Percentiles rank a stretch among this genome's conserved stretches.
These are phyloP conservation scores for Microstegium vimineum DNA, from an alignment of 176 grass and related monocot genomes.

Conservation along the genomic window DNA sequence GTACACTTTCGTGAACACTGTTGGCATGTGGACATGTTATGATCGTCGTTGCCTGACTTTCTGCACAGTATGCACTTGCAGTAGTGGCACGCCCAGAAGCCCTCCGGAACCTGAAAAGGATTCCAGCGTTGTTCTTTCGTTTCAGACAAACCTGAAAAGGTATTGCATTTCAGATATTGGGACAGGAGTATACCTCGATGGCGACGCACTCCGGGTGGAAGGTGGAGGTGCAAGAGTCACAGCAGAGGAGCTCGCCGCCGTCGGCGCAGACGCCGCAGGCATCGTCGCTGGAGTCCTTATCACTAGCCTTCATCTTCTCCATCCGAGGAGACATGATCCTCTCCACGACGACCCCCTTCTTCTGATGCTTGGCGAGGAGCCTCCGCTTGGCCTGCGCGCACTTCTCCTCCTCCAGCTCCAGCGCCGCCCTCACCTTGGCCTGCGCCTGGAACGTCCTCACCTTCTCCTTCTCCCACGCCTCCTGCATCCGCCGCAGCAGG, in stretches of 20 bases:
- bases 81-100: constrained; percentile 68
- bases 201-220: constrained; percentile 72
- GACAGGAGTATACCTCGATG: constrained; percentile 37
- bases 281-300: constrained; percentile 62
- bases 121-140: neutral
- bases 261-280: constrained; percentile 78
- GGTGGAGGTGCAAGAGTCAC: constrained; percentile 39
- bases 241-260: constrained; percentile 48
- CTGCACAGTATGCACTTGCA: constrained; percentile 69
- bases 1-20: constrained; percentile 62
- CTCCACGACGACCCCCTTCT: neutral
- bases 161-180: too few relatives aligned
- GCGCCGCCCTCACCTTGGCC: neutral
- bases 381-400: constrained; percentile 5
- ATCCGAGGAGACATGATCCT: neutral
- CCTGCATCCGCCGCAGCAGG: constrained; percentile 39
- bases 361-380: constrained; percentile 8
- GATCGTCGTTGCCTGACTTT: too few relatives aligned
- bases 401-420: constrained; percentile 21
- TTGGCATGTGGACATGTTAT: too few relatives aligned
- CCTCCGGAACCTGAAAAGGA: constrained; percentile 39
- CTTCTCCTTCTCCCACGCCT: constrained; percentile 44
- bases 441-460: neutral
- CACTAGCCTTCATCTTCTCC: constrained; percentile 26
- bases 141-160: neutral